These are phyloP conservation scores for Phyllostachys edulis DNA, from an alignment of 176 grass and related monocot genomes.

Conservation along the genomic window DNA sequence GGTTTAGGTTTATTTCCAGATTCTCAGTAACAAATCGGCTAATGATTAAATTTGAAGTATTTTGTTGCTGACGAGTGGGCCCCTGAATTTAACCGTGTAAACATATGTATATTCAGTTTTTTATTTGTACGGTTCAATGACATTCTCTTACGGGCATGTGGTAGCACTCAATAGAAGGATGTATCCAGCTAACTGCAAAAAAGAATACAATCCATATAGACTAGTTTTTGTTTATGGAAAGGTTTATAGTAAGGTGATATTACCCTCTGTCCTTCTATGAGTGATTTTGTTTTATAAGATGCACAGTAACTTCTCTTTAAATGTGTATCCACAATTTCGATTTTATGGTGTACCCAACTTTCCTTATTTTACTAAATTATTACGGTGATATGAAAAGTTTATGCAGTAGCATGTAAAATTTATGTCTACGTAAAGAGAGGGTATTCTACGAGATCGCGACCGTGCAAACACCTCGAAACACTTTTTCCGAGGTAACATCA, in stretches of 20 bases:
- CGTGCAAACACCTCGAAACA: neutral
- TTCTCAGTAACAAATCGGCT: no score
- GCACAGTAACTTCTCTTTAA: neutral
- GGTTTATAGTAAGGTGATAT: neutral
- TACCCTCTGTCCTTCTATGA: neutral
- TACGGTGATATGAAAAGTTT: neutral
- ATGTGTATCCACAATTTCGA: neutral
- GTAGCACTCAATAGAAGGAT: neutral
- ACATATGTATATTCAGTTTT: neutral
- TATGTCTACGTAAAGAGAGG: neutral
- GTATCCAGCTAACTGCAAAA: neutral
- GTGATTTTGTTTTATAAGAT: neutral
- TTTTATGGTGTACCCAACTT: neutral
- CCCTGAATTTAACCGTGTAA: neutral
- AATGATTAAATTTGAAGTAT: neutral
- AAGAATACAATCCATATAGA: neutral
- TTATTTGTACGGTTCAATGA: neutral
- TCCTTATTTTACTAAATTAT: neutral
- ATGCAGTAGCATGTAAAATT: no score
- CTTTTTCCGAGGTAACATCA: neutral
- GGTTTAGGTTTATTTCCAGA: neutral
- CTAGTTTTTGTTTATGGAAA: neutral
- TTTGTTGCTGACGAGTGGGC: neutral
- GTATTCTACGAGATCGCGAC: neutral
- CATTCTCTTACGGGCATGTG: no score